Evolutionary conservation across 1,139 yeast species (phyloP).

Genomic region (Yamadazyma conglobata): DNA sequence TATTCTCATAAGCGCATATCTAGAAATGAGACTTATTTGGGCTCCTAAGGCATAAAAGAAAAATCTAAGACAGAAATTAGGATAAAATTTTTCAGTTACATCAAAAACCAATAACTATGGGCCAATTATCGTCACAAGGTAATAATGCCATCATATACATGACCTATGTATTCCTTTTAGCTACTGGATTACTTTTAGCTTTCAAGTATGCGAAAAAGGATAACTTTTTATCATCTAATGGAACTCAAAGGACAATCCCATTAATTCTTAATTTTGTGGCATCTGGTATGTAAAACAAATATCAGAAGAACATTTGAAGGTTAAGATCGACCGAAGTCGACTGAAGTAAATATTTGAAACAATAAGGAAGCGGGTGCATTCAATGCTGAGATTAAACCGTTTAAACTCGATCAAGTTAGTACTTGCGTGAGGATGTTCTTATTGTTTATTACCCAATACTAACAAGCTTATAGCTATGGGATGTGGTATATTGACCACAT

Average conservation of each 20-base stretch:
- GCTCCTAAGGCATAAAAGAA: neutral
- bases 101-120: slow-evolving; percentile 18
- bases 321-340: neutral
- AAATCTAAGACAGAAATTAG: too few relatives aligned
- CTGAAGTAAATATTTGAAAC: too few relatives aligned
- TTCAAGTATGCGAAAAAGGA: slow-evolving; percentile 45
- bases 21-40: slow-evolving; percentile 1
- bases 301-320: slow-evolving; percentile 2
- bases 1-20: slow-evolving; percentile 11
- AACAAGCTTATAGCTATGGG: slow-evolving; percentile 63
- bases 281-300: slow-evolving; percentile 59
- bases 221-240: slow-evolving; percentile 69
- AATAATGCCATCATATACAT: slow-evolving; percentile 74
- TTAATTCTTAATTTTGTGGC: slow-evolving; percentile 83
- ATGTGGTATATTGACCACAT: slow-evolving; percentile 82
- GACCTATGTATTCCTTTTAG: slow-evolving; percentile 64
- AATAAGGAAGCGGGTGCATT: slow-evolving; percentile 50
- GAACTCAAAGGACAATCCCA: slow-evolving; percentile 78
- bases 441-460: slow-evolving; percentile 17
- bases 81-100: neutral
- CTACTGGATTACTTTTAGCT: slow-evolving; percentile 58
- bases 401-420: slow-evolving; percentile 81
- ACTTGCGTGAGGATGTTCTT: slow-evolving; percentile 78
- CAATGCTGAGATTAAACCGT: slow-evolving; percentile 74
- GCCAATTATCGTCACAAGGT: slow-evolving; percentile 37